Percentiles rank a stretch among this genome's conserved stretches.
phyloP scores from a whole-genome alignment of 768 basidiomycete species.

The Mycena polygramma region DNA sequence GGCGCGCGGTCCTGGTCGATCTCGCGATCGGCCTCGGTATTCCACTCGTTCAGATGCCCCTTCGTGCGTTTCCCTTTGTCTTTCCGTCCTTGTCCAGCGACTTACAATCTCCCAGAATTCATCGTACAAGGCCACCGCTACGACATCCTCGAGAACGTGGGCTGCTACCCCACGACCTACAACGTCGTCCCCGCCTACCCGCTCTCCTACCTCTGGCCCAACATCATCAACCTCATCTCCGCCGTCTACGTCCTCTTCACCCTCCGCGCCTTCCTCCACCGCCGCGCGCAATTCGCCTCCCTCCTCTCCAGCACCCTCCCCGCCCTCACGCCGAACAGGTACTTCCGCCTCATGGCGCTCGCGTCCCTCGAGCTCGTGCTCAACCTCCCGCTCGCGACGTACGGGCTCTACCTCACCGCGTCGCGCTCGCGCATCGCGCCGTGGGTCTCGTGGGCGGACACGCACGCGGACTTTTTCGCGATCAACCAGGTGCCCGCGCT shows the following conservation, averaged over 20 bases:
- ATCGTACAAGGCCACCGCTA: conserved; percentile 64
- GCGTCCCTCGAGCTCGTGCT: conserved; percentile 49
- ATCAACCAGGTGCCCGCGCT: conserved; percentile 34
- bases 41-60: conserved; percentile 41
- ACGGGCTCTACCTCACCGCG: conserved; percentile 37
- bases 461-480: conserved; percentile 54
- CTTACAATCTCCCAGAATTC: conserved; percentile 45
- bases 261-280: conserved; percentile 47
- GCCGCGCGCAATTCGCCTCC: conserved; percentile 48
- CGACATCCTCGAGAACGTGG: conserved; percentile 59
- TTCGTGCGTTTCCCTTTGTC: not conserved
- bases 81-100: too few species aligned
- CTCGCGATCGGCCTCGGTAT: conserved; percentile 43
- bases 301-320: conserved; percentile 47
- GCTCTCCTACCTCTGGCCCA: conserved; percentile 47
- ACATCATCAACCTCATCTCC: conserved; percentile 44
- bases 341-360: conserved; percentile 54
- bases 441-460: too few species aligned
- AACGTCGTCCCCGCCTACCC: conserved; percentile 51
- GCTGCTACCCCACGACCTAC: conserved; percentile 55
- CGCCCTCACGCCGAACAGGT: too few species aligned
- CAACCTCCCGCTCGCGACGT: conserved; percentile 48
- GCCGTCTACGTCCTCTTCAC: conserved; percentile 41
- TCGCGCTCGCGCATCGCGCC: conserved; percentile 17
- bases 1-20: conserved; percentile 43